Percentiles rank a stretch among this genome's conserved stretches.
Evolutionary conservation across 2,329 filamentous ascomycete species (phyloP).

Genomic region (Aspergillus candidus): DNA sequence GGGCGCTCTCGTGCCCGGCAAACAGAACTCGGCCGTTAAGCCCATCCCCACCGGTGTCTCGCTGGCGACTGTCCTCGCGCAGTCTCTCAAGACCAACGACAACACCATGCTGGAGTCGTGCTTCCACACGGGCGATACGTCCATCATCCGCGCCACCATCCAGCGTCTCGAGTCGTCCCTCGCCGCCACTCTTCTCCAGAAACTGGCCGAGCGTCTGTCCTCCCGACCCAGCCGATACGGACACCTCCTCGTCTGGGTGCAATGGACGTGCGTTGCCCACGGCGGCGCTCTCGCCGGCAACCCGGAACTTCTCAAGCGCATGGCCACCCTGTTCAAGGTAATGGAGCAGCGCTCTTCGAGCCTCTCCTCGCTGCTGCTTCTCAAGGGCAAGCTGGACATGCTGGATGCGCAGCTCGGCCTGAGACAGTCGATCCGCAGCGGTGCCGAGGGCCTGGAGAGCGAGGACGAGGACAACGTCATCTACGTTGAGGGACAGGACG

Average conservation of each 20-base stretch:
- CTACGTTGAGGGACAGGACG: constrained; percentile 78
- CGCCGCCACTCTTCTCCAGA: constrained; percentile 70
- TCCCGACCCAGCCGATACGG: constrained; percentile 82
- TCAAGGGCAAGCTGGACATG: constrained; percentile 96
- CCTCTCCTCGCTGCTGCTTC: constrained; percentile 70
- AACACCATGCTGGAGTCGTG: constrained; percentile 84
- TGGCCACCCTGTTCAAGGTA: constrained; percentile 76
- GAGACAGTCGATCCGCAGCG: constrained; percentile 61
- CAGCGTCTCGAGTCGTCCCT: constrained; percentile 82
- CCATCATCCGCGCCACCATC: constrained; percentile 79
- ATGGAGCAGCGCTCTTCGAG: constrained; percentile 80
- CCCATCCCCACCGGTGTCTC: constrained; percentile 67
- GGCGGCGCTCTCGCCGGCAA: constrained; percentile 85
- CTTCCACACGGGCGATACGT: constrained; percentile 69
- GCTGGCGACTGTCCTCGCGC: constrained; percentile 83
- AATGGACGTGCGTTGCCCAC: constrained; percentile 88
- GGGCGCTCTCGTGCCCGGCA: constrained; percentile 42
- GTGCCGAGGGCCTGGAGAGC: constrained; percentile 33
- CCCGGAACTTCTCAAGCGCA: constrained; percentile 70
- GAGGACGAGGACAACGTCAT: constrained; percentile 68
- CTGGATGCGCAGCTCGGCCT: constrained; percentile 83
- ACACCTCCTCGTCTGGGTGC: constrained; percentile 88
- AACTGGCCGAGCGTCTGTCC: constrained; percentile 80
- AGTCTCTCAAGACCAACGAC: constrained; percentile 90
- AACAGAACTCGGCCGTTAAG: constrained; percentile 44